Evolutionary conservation across 108 stramenopile species (phyloP), one percentile per base, ranked within the genome.

Genomic region (Hondaea fermentalgiana): DNA sequence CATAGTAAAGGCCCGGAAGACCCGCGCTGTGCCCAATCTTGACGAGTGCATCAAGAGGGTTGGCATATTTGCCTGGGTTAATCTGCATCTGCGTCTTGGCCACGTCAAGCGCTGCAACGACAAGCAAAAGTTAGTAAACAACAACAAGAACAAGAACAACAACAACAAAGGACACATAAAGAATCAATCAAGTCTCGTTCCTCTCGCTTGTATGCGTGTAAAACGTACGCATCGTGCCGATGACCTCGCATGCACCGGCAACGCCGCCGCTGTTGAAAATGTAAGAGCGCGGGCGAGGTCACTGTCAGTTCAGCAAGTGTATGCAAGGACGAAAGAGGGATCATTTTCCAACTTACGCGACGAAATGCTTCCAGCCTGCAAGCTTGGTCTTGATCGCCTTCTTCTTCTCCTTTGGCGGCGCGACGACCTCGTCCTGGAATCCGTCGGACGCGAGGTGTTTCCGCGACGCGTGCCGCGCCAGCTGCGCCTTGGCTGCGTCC

Each of bases 61-160:
- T 53, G 23, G 45, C 51, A 45, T 83, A 83, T 45, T 83, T 47
- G 76, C 51, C 51, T 2, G 76, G 76, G 4, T 83, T 83, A 53
- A 83, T 83, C 51, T 83, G 76, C 76, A 83, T 83, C 23, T 83
- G 76, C 49, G 76, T 83, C 76, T 83, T 83, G 45, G 51, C 76
- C 44, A 83, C 76, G 23, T 83, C 76, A 17, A 83, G 76, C 6
- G 76, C 49, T 69, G 35, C 35, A 35, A 35, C 35, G 2, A 35
- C 35, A 35, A 35, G 35, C 35, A 35, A 35, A 35, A 35, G 35
- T 35, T 35, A 35, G 35, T 35, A 35, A 35, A 35, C 35, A 35
- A 35, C 35, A 35, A 35, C 35, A 35, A 35, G 0, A 35, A 35
- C 29, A 35, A 35, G 0, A 35, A 35, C 35, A 35, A 35, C 35